Conservation (phyloP, 768 basidiomycete species). For the Mycena polygramma region DNA sequence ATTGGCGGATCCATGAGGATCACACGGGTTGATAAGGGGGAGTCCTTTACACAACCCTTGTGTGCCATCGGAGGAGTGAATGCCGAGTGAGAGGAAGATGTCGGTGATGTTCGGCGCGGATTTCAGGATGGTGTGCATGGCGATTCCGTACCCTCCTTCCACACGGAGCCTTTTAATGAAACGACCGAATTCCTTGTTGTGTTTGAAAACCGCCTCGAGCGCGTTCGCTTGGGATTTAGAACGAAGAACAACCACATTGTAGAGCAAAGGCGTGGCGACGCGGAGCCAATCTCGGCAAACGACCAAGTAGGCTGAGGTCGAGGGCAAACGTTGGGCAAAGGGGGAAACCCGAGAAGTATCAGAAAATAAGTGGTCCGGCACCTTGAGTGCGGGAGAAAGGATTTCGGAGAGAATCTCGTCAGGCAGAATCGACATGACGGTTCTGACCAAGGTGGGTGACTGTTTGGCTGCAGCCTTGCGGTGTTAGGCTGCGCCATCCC, state of each 20-base stretch:
- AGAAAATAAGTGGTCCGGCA: no score
- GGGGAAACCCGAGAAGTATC: no score
- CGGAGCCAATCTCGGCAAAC: no score
- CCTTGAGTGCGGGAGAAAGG: no score
- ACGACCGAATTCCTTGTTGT: not conserved
- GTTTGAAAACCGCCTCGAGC: not conserved
- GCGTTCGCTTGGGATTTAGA: no score
- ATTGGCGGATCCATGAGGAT: not conserved
- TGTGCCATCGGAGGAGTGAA: not conserved
- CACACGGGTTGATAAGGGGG: constrained; percentile 13
- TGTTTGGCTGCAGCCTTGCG: no score
- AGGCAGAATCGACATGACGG: no score
- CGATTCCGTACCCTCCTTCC: constrained; percentile 37
- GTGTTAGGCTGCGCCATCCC: no score
- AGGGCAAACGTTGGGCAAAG: constrained; percentile 11
- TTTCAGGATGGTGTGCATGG: constrained; percentile 19
- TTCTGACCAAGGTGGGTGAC: no score
- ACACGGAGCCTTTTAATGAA: constrained; percentile 43
- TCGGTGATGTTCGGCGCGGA: constrained; percentile 4
- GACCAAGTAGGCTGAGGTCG: not conserved
- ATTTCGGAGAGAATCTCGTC: no score
- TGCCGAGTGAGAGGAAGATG: constrained; percentile 5
- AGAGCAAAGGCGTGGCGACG: no score
- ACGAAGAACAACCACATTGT: no score
- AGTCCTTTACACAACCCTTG: constrained; percentile 10